phyloP scores from a whole-genome alignment of 2,329 filamentous ascomycete species.

The Pseudogymnoascus sp. region DNA sequence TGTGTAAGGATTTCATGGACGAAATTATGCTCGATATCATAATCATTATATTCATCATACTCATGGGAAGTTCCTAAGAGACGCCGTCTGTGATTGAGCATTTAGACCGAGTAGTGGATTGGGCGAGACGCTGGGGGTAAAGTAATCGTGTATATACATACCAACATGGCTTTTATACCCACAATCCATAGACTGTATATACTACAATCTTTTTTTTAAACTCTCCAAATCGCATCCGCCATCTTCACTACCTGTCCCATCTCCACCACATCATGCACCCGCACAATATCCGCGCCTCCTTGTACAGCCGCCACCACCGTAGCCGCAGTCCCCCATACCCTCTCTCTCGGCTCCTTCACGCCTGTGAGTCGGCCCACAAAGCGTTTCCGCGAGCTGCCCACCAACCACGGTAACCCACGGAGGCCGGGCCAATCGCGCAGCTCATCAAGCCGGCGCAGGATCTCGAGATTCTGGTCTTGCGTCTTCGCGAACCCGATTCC shows the following conservation, averaged over 20 bases:
- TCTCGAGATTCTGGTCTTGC: conserved; percentile 67
- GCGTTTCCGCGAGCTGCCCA: conserved; percentile 80
- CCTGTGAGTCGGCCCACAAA: conserved; percentile 82
- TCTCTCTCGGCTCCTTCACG: conserved; percentile 58
- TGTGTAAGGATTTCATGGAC: not conserved
- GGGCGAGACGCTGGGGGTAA: not conserved
- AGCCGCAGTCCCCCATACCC: conserved; percentile 79
- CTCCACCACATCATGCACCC: conserved; percentile 83
- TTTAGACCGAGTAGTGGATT: not conserved
- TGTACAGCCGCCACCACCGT: conserved; percentile 78
- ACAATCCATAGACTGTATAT: not conserved
- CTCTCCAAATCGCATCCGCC: conserved; percentile 84
- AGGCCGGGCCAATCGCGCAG: conserved; percentile 58
- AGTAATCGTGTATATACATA: conserved; percentile 1
- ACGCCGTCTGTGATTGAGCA: not conserved
- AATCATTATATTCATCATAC: conserved; percentile 6
- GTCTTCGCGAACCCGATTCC: conserved; percentile 92
- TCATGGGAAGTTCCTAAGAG: not conserved
- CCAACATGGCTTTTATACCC: conserved; percentile 3
- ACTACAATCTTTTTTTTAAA: not conserved
- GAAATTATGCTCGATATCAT: conserved; percentile 6
- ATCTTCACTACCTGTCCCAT: conserved; percentile 81
- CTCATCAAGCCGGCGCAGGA: conserved; percentile 60
- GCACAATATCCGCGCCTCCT: conserved; percentile 82
- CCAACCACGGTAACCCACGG: conserved; percentile 71